Base-by-base conservation (phyloP, 768 basidiomycete genomes). In the Macrolepiota fuliginosa region DNA sequence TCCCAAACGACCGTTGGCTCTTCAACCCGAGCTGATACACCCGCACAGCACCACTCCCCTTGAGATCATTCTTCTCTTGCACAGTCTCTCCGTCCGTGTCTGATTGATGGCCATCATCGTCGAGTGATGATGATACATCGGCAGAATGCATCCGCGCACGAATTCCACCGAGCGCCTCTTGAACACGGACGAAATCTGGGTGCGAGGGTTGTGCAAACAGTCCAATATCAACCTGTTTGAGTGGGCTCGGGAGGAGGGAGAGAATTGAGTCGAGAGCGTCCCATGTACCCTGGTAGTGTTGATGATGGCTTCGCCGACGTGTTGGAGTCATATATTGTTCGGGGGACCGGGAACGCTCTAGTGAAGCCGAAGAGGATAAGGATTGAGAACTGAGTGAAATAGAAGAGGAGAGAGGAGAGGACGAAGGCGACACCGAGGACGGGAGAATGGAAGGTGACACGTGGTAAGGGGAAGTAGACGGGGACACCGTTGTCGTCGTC, bases 11-110 rank as follows among this genome's bases (percentile, higher is more conserved):
- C 6, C 72, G 67, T 63, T 77, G 74, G 62, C 73, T 77, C 71
- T 75, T 78, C 29, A 75, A 68, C 4, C 78, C 78, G 5, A 80
- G 66, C 62, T 78, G 73, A 67, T 79, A 80, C 66, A 77, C 69
- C 42, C 76, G 62, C 36, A 76, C 66, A 3, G 73, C 69, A 4
- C 72, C 76, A 42, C 72, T 58, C 19, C 64, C 67, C 17, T 55
- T 63, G 39, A 4, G 19, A n/a, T 40, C 40, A 3, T 25, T 24
- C 12, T 27, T 6, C n/a, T 45, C 35, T 24, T 27, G 27, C 37
- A 10, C n/a, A 0, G 10, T 27, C 4, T 42, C 4, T 25, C 47
- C 25, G 13, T 22, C 12, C 39, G 2, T 11, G 32, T 25, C 50
- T 25, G 10, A 35, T 37, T 46, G 10, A 35, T 37, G 47, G 22